These are phyloP conservation scores for Starmerella gropengiesseri DNA, from an alignment of 805 yeast species.

Conservation along the genomic window DNA sequence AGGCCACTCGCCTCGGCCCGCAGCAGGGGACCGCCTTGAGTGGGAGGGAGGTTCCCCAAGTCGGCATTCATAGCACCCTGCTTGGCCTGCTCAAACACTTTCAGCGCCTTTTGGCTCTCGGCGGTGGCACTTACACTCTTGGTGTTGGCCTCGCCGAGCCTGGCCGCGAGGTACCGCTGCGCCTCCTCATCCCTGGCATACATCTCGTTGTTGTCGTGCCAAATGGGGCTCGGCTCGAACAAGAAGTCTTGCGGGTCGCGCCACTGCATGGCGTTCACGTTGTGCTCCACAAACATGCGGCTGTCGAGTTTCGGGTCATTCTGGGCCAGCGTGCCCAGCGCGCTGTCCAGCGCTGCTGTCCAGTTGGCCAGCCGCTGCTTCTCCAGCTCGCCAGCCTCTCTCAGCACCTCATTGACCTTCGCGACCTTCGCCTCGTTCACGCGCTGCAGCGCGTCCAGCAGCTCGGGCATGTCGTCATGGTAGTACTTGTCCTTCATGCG, in stretches of 20 bases:
- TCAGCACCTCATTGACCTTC: constrained; percentile 58
- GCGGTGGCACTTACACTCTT: constrained; percentile 25
- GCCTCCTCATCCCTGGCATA: constrained; percentile 37
- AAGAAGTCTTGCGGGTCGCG: constrained; percentile 75
- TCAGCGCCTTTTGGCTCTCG: constrained; percentile 18
- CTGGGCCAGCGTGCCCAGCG: constrained; percentile 49
- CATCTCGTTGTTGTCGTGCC: constrained; percentile 90
- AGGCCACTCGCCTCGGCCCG: constrained; percentile 43
- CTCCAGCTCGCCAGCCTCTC: constrained; percentile 51
- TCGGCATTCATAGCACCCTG: constrained; percentile 22
- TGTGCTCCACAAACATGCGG: constrained; percentile 88
- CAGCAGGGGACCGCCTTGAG: constrained; percentile 31
- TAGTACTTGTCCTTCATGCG: constrained; percentile 84
- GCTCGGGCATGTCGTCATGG: constrained; percentile 87
- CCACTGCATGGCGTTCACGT: constrained; percentile 47
- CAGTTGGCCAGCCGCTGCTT: constrained; percentile 38
- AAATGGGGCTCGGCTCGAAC: constrained; percentile 78
- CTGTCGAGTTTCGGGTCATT: constrained; percentile 69
- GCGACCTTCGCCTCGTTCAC: constrained; percentile 68
- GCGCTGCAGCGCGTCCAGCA: constrained; percentile 73
- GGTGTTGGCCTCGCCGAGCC: constrained; percentile 32
- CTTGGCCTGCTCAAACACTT: constrained; percentile 34
- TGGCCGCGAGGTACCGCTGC: constrained; percentile 29
- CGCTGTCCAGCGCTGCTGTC: constrained; percentile 36
- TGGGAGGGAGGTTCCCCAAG: constrained; percentile 26